Evolutionary conservation across 257 asterid genomes (phyloP), one percentile per base, ranked within the genome.

Genomic region (Ajuga chamaepitys): DNA sequence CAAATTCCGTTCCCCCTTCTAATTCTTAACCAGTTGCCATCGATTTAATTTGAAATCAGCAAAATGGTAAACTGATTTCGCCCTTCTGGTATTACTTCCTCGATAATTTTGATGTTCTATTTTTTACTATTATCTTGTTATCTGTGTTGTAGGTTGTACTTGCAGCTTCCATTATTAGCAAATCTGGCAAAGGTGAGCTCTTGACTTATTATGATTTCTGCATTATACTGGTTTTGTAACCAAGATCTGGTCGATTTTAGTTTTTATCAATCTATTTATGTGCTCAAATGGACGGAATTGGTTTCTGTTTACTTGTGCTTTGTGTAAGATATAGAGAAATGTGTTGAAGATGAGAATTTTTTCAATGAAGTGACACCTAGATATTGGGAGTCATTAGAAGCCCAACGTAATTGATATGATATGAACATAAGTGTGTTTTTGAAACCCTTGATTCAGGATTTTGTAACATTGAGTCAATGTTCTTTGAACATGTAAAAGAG

Each of bases 101-200:
- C 18, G 37, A 42, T 22, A 8, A 41, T 21, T 52, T 45, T 18
- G 4, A 30, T 30, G 37, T 42, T 47, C 14, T 64, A 50, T 46
- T 24, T 30, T 50, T 61, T 38, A 41, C 65, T 20, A 10, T 54
- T 65, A 22, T 59, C 26, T 44, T 54, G 50, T 13, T 51, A 55
- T 61, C 22, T 54, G 5, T 52, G 40, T 59, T 74, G 78, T 86
- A 92, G 98, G 98, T 89, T 69, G 95, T 92, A 65, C 91, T 92
- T 2, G 95, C 97, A 40, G 97, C 97, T 51, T 86, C 95, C 10
- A 85, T 92, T 47, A 83, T 81, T 21, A 83, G 81, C 70, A 92
- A 92, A 86, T 82, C 98, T 28, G 98, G 98, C 62, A 88, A 87
- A 85, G 95, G 98, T 88, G 70, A 54, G 84, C 64, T 74, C 60